Evolutionary conservation across 2,329 filamentous ascomycete genomes (phyloP).

Genomic region (Trichophyton mentagrophytes): DNA sequence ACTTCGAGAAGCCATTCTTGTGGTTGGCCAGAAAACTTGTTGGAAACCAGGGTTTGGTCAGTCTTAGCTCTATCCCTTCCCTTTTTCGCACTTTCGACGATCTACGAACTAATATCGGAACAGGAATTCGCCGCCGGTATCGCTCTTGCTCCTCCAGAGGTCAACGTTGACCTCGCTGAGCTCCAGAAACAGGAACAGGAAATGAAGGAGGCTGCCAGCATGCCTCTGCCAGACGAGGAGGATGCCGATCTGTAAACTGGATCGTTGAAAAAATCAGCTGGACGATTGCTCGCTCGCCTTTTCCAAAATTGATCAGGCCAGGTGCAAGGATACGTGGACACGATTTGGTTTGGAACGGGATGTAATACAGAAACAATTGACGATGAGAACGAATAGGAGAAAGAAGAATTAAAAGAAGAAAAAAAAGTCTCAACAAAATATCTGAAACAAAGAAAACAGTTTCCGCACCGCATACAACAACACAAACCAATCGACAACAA

Average conservation of each 20-base stretch:
- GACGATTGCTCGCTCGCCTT: neutral
- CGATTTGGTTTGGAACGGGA: neutral
- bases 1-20: slow-evolving; percentile 96
- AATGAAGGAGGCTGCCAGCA: slow-evolving; percentile 65
- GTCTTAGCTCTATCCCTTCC: slow-evolving; percentile 22
- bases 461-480: neutral
- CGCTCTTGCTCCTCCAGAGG: slow-evolving; percentile 86
- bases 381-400: neutral
- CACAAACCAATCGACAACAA: neutral
- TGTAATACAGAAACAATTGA: slow-evolving; percentile 3
- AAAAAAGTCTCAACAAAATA: neutral
- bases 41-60: slow-evolving; percentile 74
- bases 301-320: neutral
- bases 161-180: slow-evolving; percentile 71
- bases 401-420: neutral
- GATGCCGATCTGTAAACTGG: slow-evolving; percentile 49
- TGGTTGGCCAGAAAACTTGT: slow-evolving; percentile 98
- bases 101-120: slow-evolving; percentile 14
- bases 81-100: slow-evolving; percentile 14
- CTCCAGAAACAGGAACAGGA: slow-evolving; percentile 75
- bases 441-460: neutral
- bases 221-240: slow-evolving; percentile 90
- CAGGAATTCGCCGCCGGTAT: slow-evolving; percentile 95
- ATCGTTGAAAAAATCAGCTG: neutral
- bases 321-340: neutral